phyloP scores from a whole-genome alignment of 768 basidiomycete species.

The Auricularia sp. region DNA sequence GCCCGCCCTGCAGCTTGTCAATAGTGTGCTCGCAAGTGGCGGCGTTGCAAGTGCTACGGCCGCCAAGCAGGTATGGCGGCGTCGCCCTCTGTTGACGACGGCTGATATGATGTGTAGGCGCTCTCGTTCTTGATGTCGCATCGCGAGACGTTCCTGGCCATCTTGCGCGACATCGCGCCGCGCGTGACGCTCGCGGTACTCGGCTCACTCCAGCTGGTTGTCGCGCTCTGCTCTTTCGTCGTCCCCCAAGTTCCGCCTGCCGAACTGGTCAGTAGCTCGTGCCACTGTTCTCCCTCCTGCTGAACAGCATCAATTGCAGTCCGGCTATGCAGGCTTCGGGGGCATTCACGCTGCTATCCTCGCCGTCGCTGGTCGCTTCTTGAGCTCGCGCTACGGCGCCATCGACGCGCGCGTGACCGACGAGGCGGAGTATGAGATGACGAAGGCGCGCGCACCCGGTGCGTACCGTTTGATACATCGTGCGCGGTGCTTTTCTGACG shows the following conservation, averaged over 20 bases:
- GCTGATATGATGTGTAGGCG: slow-evolving; percentile 33
- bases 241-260: slow-evolving; percentile 62
- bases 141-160: slow-evolving; percentile 69
- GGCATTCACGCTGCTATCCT: slow-evolving; percentile 74
- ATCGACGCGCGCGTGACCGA: slow-evolving; percentile 52
- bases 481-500: neutral
- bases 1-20: slow-evolving; percentile 74
- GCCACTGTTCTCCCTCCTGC: too few relatives aligned
- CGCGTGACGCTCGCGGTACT: slow-evolving; percentile 53
- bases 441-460: slow-evolving; percentile 48
- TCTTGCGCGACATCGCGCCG: slow-evolving; percentile 66
- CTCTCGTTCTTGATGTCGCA: slow-evolving; percentile 75
- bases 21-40: slow-evolving; percentile 67
- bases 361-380: slow-evolving; percentile 58
- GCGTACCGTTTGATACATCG: slow-evolving; percentile 9
- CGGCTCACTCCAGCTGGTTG: slow-evolving; percentile 71
- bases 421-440: slow-evolving; percentile 52
- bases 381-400: slow-evolving; percentile 50
- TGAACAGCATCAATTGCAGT: too few relatives aligned
- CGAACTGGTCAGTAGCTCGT: slow-evolving; percentile 26
- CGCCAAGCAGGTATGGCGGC: slow-evolving; percentile 48
- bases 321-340: slow-evolving; percentile 55
- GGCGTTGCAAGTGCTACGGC: slow-evolving; percentile 58
- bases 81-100: neutral
- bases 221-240: slow-evolving; percentile 58